phyloP scores from a whole-genome alignment of 169 alveolate species.

The Eimeria falciformis region DNA sequence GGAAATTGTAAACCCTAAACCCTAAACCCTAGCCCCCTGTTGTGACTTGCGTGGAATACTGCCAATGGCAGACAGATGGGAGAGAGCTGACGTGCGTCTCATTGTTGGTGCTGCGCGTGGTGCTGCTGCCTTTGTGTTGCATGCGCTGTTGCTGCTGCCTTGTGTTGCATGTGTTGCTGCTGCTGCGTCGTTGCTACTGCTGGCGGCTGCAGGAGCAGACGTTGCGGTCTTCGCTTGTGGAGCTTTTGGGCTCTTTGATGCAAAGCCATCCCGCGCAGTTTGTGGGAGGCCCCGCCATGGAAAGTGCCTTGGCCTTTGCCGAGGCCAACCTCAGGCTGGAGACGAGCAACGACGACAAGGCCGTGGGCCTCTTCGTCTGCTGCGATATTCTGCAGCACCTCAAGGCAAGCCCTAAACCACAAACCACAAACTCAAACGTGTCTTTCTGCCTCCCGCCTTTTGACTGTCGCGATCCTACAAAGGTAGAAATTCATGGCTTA shows the following conservation, averaged over 20 bases:
- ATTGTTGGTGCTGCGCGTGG: not conserved
- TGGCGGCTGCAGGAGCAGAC: constrained; percentile 82
- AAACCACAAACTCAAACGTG: too few relatives aligned
- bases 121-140: not conserved
- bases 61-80: too few relatives aligned
- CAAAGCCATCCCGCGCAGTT: constrained; percentile 87
- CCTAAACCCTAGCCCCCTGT: not conserved
- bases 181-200: not conserved
- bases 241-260: constrained; percentile 86
- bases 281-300: constrained; percentile 83
- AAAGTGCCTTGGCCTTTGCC: constrained; percentile 82
- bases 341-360: constrained; percentile 84
- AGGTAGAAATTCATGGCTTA: too few relatives aligned
- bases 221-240: constrained; percentile 86
- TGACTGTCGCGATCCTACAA: too few relatives aligned
- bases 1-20: not conserved
- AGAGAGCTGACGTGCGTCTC: too few relatives aligned
- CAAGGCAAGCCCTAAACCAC: constrained; percentile 5
- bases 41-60: too few relatives aligned
- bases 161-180: not conserved
- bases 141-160: not conserved
- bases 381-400: constrained; percentile 88
- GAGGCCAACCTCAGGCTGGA: constrained; percentile 78
- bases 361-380: constrained; percentile 88
- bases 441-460: too few relatives aligned